These are phyloP conservation scores for Amaranthus palmeri DNA, from an alignment of 148 eudicot genomes.

Conservation along the genomic window DNA sequence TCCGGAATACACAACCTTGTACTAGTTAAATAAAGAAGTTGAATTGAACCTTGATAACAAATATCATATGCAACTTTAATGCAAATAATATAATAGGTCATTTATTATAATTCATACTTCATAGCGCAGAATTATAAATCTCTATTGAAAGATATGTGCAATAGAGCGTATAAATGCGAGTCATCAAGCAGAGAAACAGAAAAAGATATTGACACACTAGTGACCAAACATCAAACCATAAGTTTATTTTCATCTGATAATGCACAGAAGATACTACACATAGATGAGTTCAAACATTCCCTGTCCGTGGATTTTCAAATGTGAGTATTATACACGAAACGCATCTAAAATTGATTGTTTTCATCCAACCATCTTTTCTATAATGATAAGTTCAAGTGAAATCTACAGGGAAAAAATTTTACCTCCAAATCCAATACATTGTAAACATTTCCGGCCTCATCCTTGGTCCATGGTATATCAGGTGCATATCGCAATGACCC, in stretches of 20 bases:
- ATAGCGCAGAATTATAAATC: no score
- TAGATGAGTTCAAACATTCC: not conserved
- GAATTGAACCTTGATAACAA: no score
- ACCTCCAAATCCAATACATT: conserved; percentile 81
- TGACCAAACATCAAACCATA: not conserved
- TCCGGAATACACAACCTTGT: no score
- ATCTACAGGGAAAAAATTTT: conserved; percentile 2
- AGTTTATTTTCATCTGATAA: not conserved
- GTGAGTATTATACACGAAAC: not conserved
- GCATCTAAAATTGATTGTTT: not conserved
- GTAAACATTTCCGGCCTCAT: conserved; percentile 69
- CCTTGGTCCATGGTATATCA: conserved; percentile 63
- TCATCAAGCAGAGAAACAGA: not conserved
- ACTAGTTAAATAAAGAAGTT: no score
- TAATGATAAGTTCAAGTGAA: not conserved
- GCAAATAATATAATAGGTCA: no score
- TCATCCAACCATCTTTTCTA: not conserved
- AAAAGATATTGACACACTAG: not conserved
- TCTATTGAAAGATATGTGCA: not conserved
- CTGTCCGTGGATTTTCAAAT: not conserved
- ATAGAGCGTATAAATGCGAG: not conserved
- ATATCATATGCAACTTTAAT: no score
- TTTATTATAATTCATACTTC: no score
- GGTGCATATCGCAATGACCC: conserved; percentile 66
- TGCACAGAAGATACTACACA: not conserved